Conservation (phyloP, 2,329 filamentous ascomycete genomes). For the Byssochlamys sp. region DNA sequence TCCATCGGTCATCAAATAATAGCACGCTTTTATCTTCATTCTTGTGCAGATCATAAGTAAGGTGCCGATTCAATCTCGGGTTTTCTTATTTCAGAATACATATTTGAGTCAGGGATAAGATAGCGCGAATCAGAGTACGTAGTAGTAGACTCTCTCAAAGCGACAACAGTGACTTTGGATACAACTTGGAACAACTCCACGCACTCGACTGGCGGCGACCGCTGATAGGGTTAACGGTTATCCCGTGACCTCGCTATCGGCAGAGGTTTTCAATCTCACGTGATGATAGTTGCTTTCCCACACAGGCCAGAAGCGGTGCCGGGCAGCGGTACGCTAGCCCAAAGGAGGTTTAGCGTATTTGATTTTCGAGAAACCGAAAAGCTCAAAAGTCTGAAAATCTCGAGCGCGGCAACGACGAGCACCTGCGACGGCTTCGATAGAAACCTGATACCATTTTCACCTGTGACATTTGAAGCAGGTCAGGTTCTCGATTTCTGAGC, state of each 20-base stretch:
- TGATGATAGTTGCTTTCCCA: slow-evolving; percentile 10
- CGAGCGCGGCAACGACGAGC: slow-evolving; percentile 21
- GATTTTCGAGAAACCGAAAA: slow-evolving; percentile 33
- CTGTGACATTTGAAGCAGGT: slow-evolving; percentile 15
- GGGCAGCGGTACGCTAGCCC: slow-evolving; percentile 13
- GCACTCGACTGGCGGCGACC: neutral
- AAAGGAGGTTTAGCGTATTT: slow-evolving; percentile 23
- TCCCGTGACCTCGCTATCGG: slow-evolving; percentile 20
- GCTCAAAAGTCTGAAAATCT: neutral
- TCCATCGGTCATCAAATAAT: neutral
- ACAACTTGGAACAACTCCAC: too few species aligned
- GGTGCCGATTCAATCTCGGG: too few species aligned
- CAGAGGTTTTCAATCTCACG: slow-evolving; percentile 8
- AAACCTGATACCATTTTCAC: slow-evolving; percentile 18
- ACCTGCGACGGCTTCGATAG: slow-evolving; percentile 21
- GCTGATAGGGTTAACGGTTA: slow-evolving; percentile 4
- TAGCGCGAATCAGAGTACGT: too few species aligned
- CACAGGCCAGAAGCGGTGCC: slow-evolving; percentile 7
- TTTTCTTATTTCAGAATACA: too few species aligned
- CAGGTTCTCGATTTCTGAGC: slow-evolving; percentile 12
- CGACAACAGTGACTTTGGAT: too few species aligned
- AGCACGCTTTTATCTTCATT: neutral
- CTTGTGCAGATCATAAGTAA: too few species aligned
- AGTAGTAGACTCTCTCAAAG: too few species aligned
- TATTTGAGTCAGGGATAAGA: too few species aligned